These are phyloP conservation scores for Diaporthe humulicola DNA, from an alignment of 2,329 filamentous ascomycete species.

Conservation along the genomic window DNA sequence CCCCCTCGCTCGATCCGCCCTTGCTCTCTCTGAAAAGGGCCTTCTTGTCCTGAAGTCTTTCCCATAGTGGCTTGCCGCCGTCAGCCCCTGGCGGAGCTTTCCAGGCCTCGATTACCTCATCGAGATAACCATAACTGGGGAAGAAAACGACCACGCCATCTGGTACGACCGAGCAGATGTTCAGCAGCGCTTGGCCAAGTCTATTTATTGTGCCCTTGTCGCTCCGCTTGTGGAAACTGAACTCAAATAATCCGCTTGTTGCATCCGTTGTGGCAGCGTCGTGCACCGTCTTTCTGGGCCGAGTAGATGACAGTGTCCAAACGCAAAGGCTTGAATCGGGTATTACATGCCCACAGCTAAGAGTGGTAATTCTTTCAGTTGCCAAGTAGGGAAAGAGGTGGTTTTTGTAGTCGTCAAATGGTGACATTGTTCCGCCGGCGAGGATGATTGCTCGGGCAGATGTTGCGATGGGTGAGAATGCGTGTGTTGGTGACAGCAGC, in stretches of 20 bases:
- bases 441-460: constrained; percentile 89
- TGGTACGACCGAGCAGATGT: constrained; percentile 80
- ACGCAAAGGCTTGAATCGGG: constrained; percentile 85
- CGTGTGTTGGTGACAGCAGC: constrained; percentile 89
- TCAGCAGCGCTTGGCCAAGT: constrained; percentile 80
- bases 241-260: constrained; percentile 72
- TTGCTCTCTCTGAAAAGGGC: constrained; percentile 72
- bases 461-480: constrained; percentile 89
- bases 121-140: constrained; percentile 92
- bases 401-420: constrained; percentile 89
- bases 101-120: constrained; percentile 78
- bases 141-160: constrained; percentile 97
- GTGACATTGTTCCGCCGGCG: constrained; percentile 97
- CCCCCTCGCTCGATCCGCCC: constrained; percentile 72
- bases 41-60: constrained; percentile 70
- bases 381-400: constrained; percentile 86
- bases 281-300: constrained; percentile 45
- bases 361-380: constrained; percentile 75
- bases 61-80: constrained; percentile 65
- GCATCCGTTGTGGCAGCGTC: constrained; percentile 52
- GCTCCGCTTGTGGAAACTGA: constrained; percentile 84
- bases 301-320: constrained; percentile 71
- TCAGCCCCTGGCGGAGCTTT: constrained; percentile 48
- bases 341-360: constrained; percentile 96
- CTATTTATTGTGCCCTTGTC: constrained; percentile 78